Percentiles rank a stretch among this genome's conserved stretches.
phyloP scores from a whole-genome alignment of 2,329 filamentous ascomycete genomes.

The Phialemoniopsis sp. region DNA sequence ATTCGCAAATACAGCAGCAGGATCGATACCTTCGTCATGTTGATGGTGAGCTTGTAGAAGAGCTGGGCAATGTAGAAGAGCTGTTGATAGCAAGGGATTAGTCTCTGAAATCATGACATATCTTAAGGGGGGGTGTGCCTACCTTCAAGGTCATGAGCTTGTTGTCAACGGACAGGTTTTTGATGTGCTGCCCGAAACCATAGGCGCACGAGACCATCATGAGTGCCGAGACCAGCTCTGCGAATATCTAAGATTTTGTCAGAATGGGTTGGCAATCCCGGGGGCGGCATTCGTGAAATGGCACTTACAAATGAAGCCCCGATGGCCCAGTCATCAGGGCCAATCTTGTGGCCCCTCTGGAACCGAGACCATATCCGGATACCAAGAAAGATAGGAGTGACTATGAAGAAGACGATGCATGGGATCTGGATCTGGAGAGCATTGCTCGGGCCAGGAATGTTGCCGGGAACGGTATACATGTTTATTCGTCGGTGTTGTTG shows the following conservation, averaged over 20 bases:
- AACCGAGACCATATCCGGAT: constrained; percentile 35
- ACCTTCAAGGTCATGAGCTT: constrained; percentile 34
- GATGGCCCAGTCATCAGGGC: constrained; percentile 38
- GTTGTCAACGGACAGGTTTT: constrained; percentile 23
- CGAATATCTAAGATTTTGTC: constrained; percentile 21
- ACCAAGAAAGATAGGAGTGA: constrained; percentile 33
- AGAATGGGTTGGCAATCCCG: background rate
- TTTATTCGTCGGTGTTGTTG: background rate
- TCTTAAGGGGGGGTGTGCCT: too few species aligned
- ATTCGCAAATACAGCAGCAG: constrained; percentile 20
- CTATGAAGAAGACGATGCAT: constrained; percentile 35
- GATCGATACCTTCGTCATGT: constrained; percentile 20
- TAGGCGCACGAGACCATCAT: constrained; percentile 35
- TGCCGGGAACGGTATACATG: constrained; percentile 19
- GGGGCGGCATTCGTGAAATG: too few species aligned
- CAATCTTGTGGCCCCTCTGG: constrained; percentile 26
- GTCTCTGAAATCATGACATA: too few species aligned
- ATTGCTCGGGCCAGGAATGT: constrained; percentile 26
- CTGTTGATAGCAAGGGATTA: too few species aligned
- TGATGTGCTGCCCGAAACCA: constrained; percentile 37
- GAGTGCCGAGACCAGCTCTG: constrained; percentile 27
- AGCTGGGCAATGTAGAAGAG: constrained; percentile 3
- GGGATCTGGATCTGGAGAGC: constrained; percentile 30
- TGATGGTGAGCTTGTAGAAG: constrained; percentile 19
- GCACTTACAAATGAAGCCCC: constrained; percentile 16